Conservation (phyloP, 495 filamentous ascomycete genomes). For the Talaromyces ruber region DNA sequence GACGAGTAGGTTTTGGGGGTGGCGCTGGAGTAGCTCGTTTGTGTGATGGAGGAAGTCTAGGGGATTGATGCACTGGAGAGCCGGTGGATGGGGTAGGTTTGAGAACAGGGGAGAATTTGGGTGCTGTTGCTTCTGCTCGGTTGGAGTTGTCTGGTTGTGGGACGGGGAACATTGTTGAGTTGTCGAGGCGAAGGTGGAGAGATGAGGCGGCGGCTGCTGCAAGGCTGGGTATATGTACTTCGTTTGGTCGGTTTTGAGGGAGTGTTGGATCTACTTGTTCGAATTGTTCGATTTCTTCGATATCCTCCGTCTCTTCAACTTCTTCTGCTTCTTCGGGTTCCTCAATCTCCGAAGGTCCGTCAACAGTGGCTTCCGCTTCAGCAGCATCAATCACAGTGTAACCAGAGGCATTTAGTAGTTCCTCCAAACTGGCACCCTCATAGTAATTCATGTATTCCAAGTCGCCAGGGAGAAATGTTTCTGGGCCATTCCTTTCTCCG, state of each 20-base stretch:
- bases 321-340: not conserved
- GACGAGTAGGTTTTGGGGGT: conserved; percentile 21
- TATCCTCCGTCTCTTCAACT: conserved; percentile 8
- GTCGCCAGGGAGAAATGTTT: not conserved
- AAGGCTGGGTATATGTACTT: conserved; percentile 12
- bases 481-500: conserved; percentile 4
- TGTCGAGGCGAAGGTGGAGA: conserved; percentile 26
- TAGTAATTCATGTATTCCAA: not conserved
- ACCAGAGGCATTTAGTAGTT: not conserved
- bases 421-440: not conserved
- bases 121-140: conserved; percentile 29
- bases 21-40: conserved; percentile 10
- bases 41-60: conserved; percentile 6
- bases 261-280: conserved; percentile 55
- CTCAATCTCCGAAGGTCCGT: not conserved
- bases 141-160: conserved; percentile 27
- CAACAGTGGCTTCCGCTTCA: not conserved
- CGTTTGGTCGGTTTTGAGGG: conserved; percentile 59
- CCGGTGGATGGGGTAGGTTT: conserved; percentile 27
- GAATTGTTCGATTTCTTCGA: conserved; percentile 6
- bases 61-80: conserved; percentile 18
- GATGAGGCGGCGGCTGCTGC: conserved; percentile 15
- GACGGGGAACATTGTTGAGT: conserved; percentile 26
- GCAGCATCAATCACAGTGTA: conserved; percentile 1
- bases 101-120: conserved; percentile 17